Percentiles rank a stretch among this genome's conserved stretches.
Conservation (phyloP, 228 moss, liverwort and hornwort species). For the Sphagnum magellanicum region DNA sequence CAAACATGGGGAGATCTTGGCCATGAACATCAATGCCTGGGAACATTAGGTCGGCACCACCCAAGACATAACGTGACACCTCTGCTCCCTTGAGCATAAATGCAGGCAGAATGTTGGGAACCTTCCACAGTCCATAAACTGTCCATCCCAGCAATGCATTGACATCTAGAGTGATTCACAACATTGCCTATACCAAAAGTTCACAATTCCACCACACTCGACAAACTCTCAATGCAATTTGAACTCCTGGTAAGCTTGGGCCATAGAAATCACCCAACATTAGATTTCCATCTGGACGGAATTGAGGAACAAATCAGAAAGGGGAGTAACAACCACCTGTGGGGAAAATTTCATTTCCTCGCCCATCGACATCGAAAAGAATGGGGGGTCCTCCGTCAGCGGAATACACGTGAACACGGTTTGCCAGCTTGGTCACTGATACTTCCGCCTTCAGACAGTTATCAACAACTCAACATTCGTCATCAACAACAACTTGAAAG, state of each 20-base stretch:
- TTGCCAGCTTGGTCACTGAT: conserved; percentile 2
- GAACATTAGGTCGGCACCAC: conserved; percentile 9
- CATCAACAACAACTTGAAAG: not conserved
- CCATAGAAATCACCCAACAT: no score
- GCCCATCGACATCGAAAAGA: conserved; percentile 5
- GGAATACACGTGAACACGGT: conserved; percentile 1
- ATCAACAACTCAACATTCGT: not conserved
- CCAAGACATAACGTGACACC: conserved; percentile 6
- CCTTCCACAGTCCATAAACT: conserved; percentile 8
- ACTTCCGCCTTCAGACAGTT: conserved; percentile 1
- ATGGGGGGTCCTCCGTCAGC: conserved; percentile 6
- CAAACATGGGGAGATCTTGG: conserved; percentile 2
- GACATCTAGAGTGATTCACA: not conserved
- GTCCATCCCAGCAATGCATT: not conserved
- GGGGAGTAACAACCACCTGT: not conserved
- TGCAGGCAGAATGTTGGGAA: conserved; percentile 4
- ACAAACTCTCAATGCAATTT: no score
- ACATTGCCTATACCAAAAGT: not conserved
- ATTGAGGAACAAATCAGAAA: no score
- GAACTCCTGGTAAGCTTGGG: no score
- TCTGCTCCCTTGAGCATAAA: conserved; percentile 9
- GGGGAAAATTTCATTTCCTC: conserved; percentile 3
- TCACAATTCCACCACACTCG: no score
- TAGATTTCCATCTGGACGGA: no score
- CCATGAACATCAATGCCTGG: conserved; percentile 3